Percentiles rank a stretch among this genome's conserved stretches.
Evolutionary conservation across 805 yeast species (phyloP).

Genomic region (Ogataea zsoltii): DNA sequence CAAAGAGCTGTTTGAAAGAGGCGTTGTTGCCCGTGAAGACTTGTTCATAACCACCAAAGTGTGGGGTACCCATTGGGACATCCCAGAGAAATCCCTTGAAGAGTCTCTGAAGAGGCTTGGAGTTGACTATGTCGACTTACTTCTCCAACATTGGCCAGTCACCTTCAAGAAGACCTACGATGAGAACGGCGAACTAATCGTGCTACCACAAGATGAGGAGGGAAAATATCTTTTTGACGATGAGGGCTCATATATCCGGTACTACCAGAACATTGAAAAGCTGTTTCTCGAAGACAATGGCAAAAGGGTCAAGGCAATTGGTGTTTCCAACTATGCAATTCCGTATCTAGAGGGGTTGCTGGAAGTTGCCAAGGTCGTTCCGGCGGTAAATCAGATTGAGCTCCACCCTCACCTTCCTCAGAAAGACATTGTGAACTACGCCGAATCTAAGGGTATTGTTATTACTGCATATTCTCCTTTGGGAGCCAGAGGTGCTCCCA

Average conservation of each 20-base stretch:
- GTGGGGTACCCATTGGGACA: conserved; percentile 28
- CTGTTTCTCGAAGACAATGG: conserved; percentile 50
- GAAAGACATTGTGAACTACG: conserved; percentile 31
- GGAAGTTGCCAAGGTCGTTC: conserved; percentile 36
- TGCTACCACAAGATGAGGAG: conserved; percentile 27
- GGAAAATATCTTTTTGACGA: conserved; percentile 18
- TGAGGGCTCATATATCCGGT: conserved; percentile 57
- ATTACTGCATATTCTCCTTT: conserved; percentile 45
- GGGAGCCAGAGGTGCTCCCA: conserved; percentile 43
- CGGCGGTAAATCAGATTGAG: conserved; percentile 47
- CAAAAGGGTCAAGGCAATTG: conserved; percentile 42
- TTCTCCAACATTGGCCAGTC: conserved; percentile 47
- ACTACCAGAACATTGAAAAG: conserved; percentile 68
- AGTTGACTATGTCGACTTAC: conserved; percentile 45
- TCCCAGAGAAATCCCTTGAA: conserved; percentile 37
- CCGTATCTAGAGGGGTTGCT: conserved; percentile 35
- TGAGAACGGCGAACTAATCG: conserved; percentile 18
- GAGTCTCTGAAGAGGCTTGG: conserved; percentile 38
- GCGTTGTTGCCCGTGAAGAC: conserved; percentile 14
- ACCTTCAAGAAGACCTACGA: conserved; percentile 30
- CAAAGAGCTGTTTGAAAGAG: conserved; percentile 7
- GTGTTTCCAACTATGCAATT: conserved; percentile 41
- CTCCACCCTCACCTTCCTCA: conserved; percentile 44
- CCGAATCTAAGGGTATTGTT: conserved; percentile 32
- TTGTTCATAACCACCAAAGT: conserved; percentile 23